Evolutionary conservation across 2,329 filamentous ascomycete species (phyloP).

Genomic region (Annulohypoxylon truncatum): DNA sequence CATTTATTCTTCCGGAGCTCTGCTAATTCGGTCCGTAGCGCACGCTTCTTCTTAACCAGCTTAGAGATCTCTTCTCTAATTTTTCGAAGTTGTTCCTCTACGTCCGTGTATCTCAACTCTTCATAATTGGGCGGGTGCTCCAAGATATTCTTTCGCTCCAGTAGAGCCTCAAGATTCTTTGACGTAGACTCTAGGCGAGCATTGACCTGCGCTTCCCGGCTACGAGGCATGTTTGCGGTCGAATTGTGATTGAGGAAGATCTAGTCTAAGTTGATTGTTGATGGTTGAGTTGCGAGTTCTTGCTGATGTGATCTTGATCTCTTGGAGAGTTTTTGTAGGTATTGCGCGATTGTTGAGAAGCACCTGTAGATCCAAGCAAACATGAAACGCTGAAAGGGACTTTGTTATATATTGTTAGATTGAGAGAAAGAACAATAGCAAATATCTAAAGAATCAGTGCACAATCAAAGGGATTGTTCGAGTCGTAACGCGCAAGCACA

Average conservation of each 20-base stretch:
- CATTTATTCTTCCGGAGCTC: neutral
- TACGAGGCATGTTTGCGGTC: neutral
- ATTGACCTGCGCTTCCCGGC: neutral
- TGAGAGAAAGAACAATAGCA: no score
- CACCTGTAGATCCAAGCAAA: no score
- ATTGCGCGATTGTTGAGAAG: no score
- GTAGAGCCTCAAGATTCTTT: neutral
- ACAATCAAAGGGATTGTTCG: no score
- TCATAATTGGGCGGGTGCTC: neutral
- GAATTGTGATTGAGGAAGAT: no score
- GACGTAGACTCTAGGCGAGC: neutral
- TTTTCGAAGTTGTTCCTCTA: neutral
- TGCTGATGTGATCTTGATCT: no score
- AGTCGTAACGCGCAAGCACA: no score
- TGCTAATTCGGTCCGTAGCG: neutral
- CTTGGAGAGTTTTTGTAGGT: neutral
- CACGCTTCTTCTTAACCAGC: neutral
- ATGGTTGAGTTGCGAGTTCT: no score
- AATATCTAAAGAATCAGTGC: no score
- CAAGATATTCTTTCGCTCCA: neutral
- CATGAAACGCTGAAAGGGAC: no score
- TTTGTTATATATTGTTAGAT: no score
- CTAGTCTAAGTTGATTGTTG: no score
- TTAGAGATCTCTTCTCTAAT: neutral
- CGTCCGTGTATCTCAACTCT: neutral